Percentiles rank a stretch among this genome's conserved stretches.
These are phyloP conservation scores for Didymella glomerata DNA, from an alignment of 2,329 filamentous ascomycete genomes.

Conservation along the genomic window DNA sequence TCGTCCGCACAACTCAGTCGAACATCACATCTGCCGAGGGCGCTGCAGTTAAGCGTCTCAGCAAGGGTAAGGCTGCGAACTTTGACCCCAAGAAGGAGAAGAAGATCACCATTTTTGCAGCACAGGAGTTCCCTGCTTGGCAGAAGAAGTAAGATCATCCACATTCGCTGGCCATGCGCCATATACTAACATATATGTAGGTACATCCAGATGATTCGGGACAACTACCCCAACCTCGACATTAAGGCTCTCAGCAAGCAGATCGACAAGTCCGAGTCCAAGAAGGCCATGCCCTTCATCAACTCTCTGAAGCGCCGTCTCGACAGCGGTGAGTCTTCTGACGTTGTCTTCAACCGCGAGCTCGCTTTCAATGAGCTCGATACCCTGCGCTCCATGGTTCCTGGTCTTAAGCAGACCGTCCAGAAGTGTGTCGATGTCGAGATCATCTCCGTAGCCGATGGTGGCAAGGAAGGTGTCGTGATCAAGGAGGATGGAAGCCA, in stretches of 20 bases:
- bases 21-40: constrained; percentile 89
- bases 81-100: constrained; percentile 95
- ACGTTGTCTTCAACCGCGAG: constrained; percentile 80
- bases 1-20: constrained; percentile 76
- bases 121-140: constrained; percentile 84
- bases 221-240: constrained; percentile 63
- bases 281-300: constrained; percentile 98
- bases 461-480: constrained; percentile 69
- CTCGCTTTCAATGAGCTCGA: constrained; percentile 85
- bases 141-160: constrained; percentile 81
- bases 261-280: constrained; percentile 88
- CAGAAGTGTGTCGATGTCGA: constrained; percentile 74
- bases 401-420: constrained; percentile 78
- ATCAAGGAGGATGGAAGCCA: constrained; percentile 62
- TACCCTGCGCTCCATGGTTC: constrained; percentile 79
- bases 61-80: constrained; percentile 84
- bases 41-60: constrained; percentile 83
- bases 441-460: constrained; percentile 75
- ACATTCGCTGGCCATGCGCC: neutral
- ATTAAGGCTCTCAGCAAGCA: constrained; percentile 82
- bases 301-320: constrained; percentile 86
- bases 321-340: constrained; percentile 69
- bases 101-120: constrained; percentile 86
- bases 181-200: constrained; percentile 19
- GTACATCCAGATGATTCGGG: constrained; percentile 46